Percentiles rank a stretch among this genome's conserved stretches.
Conservation (phyloP, 305 asterid genomes). For the Andrographis paniculata region DNA sequence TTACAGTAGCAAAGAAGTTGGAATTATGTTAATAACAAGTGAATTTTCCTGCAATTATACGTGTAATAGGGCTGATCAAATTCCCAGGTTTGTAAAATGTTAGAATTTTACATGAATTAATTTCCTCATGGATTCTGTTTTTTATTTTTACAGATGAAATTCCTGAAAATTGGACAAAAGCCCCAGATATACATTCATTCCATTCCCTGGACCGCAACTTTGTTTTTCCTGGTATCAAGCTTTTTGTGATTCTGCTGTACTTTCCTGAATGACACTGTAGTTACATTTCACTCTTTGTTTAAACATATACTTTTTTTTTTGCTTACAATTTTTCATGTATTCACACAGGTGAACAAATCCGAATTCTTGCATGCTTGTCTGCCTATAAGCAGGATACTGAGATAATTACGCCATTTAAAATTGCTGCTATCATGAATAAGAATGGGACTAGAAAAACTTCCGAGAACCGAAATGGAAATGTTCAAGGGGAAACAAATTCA, state of each 20-base stretch:
- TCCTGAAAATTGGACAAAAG: constrained; percentile 80
- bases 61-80: too few relatives aligned
- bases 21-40: neutral
- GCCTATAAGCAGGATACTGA: constrained; percentile 82
- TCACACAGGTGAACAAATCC: constrained; percentile 80
- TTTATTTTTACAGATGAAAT: constrained; percentile 56
- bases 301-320: constrained; percentile 17
- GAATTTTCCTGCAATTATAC: too few relatives aligned
- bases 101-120: constrained; percentile 10
- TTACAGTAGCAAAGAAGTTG: constrained; percentile 1
- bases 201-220: constrained; percentile 72
- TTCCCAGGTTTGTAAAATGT: constrained; percentile 1
- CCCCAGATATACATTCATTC: constrained; percentile 66
- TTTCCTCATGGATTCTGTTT: constrained; percentile 4
- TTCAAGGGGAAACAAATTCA: constrained; percentile 27
- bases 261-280: neutral
- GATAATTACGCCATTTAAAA: constrained; percentile 93
- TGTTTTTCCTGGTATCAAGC: constrained; percentile 72
- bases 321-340: constrained; percentile 20
- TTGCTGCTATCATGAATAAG: constrained; percentile 87
- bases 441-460: constrained; percentile 46
- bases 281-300: constrained; percentile 4
- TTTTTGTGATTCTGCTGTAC: neutral
- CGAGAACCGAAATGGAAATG: constrained; percentile 47
- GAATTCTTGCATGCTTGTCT: constrained; percentile 75